phyloP scores from a whole-genome alignment of 257 asterid species.

The Solanum bulbocastanum region DNA sequence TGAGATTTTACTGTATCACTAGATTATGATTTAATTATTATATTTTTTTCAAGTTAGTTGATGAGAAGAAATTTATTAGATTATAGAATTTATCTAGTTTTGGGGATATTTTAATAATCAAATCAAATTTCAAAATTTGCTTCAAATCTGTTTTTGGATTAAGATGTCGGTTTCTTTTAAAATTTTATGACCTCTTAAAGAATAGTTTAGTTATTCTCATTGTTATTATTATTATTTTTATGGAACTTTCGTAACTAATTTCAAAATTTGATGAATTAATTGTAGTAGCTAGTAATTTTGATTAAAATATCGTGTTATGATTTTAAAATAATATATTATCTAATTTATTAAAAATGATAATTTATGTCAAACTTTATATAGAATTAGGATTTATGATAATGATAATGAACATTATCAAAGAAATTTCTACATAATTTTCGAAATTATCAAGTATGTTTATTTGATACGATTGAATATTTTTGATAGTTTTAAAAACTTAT shows the following conservation, averaged over 20 bases:
- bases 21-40: too few species aligned
- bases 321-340: too few species aligned
- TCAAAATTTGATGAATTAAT: neutral
- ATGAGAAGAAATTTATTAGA: too few species aligned
- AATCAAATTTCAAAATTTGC: neutral
- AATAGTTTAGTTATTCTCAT: too few species aligned
- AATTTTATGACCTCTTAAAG: neutral
- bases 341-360: neutral
- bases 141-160: neutral
- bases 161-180: too few species aligned
- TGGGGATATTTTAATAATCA: neutral
- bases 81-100: neutral
- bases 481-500: neutral
- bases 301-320: too few species aligned
- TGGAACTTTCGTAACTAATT: neutral
- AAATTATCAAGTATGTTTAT: neutral
- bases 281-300: too few species aligned
- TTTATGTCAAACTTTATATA: neutral
- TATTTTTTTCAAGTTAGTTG: neutral
- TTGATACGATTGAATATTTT: neutral
- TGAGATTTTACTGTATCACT: neutral
- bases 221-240: too few species aligned
- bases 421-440: neutral
- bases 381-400: neutral
- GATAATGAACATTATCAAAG: neutral